Evolutionary conservation across 2,329 filamentous ascomycete species (phyloP), one percentile per base, ranked within the genome.

Genomic region (Harringtonia lauricola): DNA sequence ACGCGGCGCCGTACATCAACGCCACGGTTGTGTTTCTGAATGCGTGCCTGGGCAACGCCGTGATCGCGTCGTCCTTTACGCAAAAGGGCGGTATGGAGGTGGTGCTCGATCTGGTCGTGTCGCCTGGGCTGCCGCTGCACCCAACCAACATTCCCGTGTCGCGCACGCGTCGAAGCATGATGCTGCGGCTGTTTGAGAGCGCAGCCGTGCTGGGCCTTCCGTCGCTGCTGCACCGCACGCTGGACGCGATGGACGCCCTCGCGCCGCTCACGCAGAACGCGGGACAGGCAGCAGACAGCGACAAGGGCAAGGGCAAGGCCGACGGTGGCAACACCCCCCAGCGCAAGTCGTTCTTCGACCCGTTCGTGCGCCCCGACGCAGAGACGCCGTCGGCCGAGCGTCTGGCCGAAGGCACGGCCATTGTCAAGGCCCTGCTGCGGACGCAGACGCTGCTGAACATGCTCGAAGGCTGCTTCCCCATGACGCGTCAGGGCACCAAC

Each of bases 181-280:
- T 95, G 40, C 79, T 85, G 49, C 74, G 82, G 50, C 73, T 95
- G 49, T 77, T 89, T 8, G 90, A 96, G 53, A 75, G 79, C 22
- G 86, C 85, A 47, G 81, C 89, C 2, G 78, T 90, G 52, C 69
- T 94, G 18, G 81, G 88, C 2, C 68, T 98, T 8, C 89, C 90
- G 0, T 86, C 86, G 5, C 64, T 98, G 24, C 66, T 95, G 46
- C 77, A 77, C 49, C 81, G 89, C 39, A 76, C 84, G 14, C 81
- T 90, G 53, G 65, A 68, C 39, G 77, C 84, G 5, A 66, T 94
- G 42, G 72, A 85, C 51, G 69, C 71, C 18, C 66, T 96, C 13
- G 66, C 78, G 46, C 76, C 81, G 4, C 71, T 95, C 43, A 69
- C 82, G 13, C 56, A 61, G 58, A 75, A 61, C 13, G 26, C 2